Evolutionary conservation across 306 rosid genomes (phyloP), one percentile per base, ranked within the genome.

Genomic region (Mimosa bimucronata): DNA sequence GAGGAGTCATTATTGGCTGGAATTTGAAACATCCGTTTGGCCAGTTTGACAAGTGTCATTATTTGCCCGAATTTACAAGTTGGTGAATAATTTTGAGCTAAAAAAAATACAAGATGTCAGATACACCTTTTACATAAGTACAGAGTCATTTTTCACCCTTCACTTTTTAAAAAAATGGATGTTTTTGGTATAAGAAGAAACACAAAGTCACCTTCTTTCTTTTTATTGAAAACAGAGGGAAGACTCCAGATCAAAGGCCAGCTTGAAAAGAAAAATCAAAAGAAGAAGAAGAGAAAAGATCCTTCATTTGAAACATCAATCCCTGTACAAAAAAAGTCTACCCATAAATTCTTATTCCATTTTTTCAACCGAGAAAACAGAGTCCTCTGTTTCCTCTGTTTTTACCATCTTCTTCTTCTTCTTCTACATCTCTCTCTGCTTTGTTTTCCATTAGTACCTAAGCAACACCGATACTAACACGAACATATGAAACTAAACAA

Each of bases 311-410:
- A 88, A 72, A 74, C 19, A 79, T 30, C 45, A 71, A 53, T 57
- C 67, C 34, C 79, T 90, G 80, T 87, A 87, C 86, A 90, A 58
- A 82, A 66, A 81, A 79, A 77, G 41, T 18, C 34, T 62, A 80
- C 71, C 71, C 66, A 77, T 31, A 50, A 44, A 74, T 16, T 79
- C 16, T 85, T 82, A 82, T 87, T 84, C 19, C 18, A 21, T 21
- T 11, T 64, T 21, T 16, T 66, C 72, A 73, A 77, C 89, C 9
- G 77, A 26, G 65, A 25, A 68, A 64, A 40, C 21, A 44, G 23
- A 76, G 44, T 19, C 37, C 9, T n/a, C 41, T 64, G 45, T 41
- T 7, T 41, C 0, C 45, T 42, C 15, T 45, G 16, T 45, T 45
- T 45, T 13, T 45, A 15, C 16, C 53, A 15, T 50, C 26, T 31